Conservation (phyloP, 306 rosid species). For the Gastrolobium bilobum region DNA sequence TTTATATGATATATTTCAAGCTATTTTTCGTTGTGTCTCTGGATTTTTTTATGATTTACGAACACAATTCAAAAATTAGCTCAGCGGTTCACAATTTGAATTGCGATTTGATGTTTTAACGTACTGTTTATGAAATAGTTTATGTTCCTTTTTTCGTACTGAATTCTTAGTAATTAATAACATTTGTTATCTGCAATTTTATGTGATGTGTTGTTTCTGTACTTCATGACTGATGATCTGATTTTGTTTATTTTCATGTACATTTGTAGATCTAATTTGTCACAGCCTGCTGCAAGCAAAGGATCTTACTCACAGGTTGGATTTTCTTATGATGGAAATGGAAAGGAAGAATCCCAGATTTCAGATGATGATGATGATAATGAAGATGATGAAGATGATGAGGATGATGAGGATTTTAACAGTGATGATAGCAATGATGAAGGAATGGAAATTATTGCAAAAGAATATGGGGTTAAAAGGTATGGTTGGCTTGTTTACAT, state of each 20-base stretch:
- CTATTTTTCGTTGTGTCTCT: too few relatives aligned
- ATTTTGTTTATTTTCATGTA: constrained; percentile 46
- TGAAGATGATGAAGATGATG: constrained; percentile 87
- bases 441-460: constrained; percentile 96
- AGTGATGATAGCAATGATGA: constrained; percentile 97
- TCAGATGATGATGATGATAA: constrained; percentile 80
- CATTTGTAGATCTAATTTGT: constrained; percentile 68
- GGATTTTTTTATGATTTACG: too few relatives aligned
- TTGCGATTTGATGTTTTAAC: not conserved
- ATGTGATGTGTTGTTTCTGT: not conserved
- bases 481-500: constrained; percentile 98
- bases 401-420: constrained; percentile 87
- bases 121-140: not conserved
- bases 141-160: constrained; percentile 1
- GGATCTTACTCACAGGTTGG: constrained; percentile 97
- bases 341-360: constrained; percentile 79
- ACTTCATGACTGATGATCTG: constrained; percentile 40
- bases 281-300: constrained; percentile 81
- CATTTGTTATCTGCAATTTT: not conserved
- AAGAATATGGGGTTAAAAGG: constrained; percentile 93
- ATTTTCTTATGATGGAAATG: constrained; percentile 89
- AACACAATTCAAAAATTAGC: too few relatives aligned
- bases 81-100: too few relatives aligned
- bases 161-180: not conserved
- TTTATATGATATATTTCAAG: too few relatives aligned